Percentiles rank a stretch among this genome's conserved stretches.
phyloP scores from a whole-genome alignment of 2,329 filamentous ascomycete genomes.

The Cadophora sp. region DNA sequence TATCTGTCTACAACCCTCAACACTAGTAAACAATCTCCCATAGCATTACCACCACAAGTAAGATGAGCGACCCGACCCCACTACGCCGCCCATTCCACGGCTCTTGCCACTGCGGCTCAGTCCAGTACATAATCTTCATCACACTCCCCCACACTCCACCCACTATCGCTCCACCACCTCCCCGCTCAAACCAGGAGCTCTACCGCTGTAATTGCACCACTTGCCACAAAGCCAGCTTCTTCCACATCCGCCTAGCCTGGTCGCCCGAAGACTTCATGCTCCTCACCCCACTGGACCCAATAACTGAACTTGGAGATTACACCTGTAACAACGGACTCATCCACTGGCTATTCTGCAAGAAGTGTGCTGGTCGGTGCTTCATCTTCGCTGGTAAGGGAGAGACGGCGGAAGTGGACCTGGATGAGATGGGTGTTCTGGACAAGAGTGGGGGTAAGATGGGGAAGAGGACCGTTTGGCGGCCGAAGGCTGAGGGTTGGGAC shows the following conservation, averaged over 20 bases:
- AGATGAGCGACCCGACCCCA: neutral
- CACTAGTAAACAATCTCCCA: too few relatives aligned
- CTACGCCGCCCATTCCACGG: neutral
- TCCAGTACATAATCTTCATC: neutral
- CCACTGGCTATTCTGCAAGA: neutral
- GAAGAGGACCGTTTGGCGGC: neutral
- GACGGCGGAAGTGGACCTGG: neutral
- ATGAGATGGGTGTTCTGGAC: neutral
- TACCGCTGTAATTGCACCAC: neutral
- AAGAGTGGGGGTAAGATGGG: neutral
- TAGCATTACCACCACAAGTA: neutral
- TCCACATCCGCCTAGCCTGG: neutral
- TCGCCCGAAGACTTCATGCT: neutral
- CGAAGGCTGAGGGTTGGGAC: neutral
- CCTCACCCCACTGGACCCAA: neutral
- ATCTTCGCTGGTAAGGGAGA: neutral
- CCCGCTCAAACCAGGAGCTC: neutral
- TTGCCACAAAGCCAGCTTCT: neutral
- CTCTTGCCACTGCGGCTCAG: neutral
- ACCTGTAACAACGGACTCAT: neutral
- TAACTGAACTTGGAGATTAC: neutral
- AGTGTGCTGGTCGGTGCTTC: neutral
- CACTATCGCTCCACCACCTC: neutral
- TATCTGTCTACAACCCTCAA: too few relatives aligned
- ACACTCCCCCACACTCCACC: neutral